Evolutionary conservation across 2,329 filamentous ascomycete genomes (phyloP).

Genomic region (Venturia aucupariae): DNA sequence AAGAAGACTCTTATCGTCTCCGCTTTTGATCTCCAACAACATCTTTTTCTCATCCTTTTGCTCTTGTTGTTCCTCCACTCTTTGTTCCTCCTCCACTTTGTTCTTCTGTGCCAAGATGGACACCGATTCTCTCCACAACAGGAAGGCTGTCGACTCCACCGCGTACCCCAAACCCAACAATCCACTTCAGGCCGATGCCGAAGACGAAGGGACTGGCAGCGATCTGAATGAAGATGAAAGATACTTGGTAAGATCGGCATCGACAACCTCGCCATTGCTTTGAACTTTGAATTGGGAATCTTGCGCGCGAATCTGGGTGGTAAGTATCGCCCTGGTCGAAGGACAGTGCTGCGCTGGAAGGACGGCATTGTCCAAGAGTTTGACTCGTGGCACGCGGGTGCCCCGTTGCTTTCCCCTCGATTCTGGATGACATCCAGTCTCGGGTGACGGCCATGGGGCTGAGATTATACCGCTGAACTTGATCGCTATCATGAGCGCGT

Average conservation of each 20-base stretch:
- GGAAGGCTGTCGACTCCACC: background rate
- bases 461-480: conserved; percentile 17
- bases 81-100: no score
- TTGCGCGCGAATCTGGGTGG: conserved; percentile 11
- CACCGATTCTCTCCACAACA: background rate
- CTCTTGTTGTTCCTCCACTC: no score
- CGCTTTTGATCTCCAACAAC: background rate
- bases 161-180: conserved; percentile 4
- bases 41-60: background rate
- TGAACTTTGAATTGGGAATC: background rate
- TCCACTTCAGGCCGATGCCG: conserved; percentile 13
- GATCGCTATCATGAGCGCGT: conserved; percentile 17
- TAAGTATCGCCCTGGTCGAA: conserved; percentile 14
- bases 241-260: conserved; percentile 15
- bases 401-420: conserved; percentile 5
- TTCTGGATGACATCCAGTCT: background rate
- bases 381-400: conserved; percentile 15
- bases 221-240: conserved; percentile 14
- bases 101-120: background rate
- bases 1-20: background rate
- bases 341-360: background rate
- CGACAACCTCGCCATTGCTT: background rate
- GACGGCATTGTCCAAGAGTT: conserved; percentile 1
- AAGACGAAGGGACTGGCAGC: conserved; percentile 9
- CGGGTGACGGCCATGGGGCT: conserved; percentile 12